Percentiles rank a stretch among this genome's conserved stretches.
Evolutionary conservation across 1,284 basidiomycete species (phyloP).

Genomic region (Golubevia sp.): DNA sequence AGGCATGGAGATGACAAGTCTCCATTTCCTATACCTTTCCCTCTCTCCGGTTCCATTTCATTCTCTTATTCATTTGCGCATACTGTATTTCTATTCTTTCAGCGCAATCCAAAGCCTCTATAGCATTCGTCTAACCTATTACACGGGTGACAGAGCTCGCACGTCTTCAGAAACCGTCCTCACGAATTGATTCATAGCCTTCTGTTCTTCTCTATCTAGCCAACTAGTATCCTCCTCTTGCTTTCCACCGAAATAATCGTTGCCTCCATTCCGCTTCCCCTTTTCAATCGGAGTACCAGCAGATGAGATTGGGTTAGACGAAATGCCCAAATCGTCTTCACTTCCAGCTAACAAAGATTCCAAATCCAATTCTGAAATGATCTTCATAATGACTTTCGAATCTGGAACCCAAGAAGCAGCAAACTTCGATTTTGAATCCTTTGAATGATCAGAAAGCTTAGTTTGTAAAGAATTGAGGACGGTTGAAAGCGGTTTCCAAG

Average conservation of each 20-base stretch:
- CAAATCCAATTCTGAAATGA: conserved; percentile 35
- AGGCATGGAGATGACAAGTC: too few relatives aligned
- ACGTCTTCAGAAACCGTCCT: too few relatives aligned
- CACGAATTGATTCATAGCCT: conserved; percentile 16
- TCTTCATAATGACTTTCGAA: conserved; percentile 17
- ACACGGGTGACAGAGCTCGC: too few relatives aligned
- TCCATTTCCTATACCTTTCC: too few relatives aligned
- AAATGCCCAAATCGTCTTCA: conserved; percentile 8
- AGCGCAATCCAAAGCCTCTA: too few relatives aligned
- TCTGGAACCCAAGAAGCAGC: conserved; percentile 17
- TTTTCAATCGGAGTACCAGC: too few relatives aligned
- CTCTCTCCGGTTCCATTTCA: too few relatives aligned
- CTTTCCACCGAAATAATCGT: not conserved
- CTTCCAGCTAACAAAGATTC: conserved; percentile 28
- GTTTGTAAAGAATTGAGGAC: conserved; percentile 30
- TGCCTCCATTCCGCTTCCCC: too few relatives aligned
- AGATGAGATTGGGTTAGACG: not conserved
- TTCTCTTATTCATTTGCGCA: too few relatives aligned
- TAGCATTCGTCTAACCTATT: too few relatives aligned
- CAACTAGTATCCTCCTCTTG: conserved; percentile 27
- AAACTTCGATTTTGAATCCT: not conserved
- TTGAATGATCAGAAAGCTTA: conserved; percentile 24
- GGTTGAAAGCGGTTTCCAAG: conserved; percentile 25
- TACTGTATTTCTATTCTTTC: too few relatives aligned
- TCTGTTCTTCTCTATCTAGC: conserved; percentile 33